Base-by-base conservation (phyloP, 2,329 filamentous ascomycete species). In the Diaporthe sp. region DNA sequence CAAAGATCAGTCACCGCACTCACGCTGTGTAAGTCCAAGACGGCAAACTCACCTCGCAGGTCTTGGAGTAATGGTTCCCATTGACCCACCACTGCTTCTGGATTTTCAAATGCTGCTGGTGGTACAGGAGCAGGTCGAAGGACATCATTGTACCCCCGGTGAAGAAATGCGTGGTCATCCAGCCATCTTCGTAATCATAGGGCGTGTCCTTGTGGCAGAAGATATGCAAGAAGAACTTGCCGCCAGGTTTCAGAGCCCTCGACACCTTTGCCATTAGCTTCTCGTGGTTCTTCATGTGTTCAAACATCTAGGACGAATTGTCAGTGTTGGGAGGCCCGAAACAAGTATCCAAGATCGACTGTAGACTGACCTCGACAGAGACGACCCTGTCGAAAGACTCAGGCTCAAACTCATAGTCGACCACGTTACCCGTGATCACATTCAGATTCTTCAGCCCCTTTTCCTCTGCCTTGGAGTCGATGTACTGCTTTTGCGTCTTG, bases 241-340 rank as follows among this genome's bases (percentile, higher is more conserved):
- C 93, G 1, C 87, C 86, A 0, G 91, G 89, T 78, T 90, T 92
- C 72, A 94, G 84, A 3, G 91, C 87, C 42, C 87, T 85, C 4
- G 87, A 81, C 22, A 94, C 84, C 82, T 94, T 94, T 58, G 88
- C 87, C 85, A 94, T 89, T 34, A 94, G 87, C 17, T 91, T 84
- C 77, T 92, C 89, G 82, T 94, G 94, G 82, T 94, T 94, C 82
- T 94, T 94, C 92, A 94, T 94, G 82, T 94, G 93, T 82, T 94
- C 92, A 80, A 94, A 94, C 17, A 94, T 86, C 87, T 94, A 53
- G 42, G 12, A 44, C 20, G 2, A 7, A 15, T 20, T 12, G 37
- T 67, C 17, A 49, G 20, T n/a, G 25, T 28, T 53, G 55, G 42
- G 4, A 7, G 13, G 28, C 20, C 4, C 58, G 15, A 78, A 72